Conservation (phyloP, 495 filamentous ascomycete species). For the Penicillium cataractarum region DNA sequence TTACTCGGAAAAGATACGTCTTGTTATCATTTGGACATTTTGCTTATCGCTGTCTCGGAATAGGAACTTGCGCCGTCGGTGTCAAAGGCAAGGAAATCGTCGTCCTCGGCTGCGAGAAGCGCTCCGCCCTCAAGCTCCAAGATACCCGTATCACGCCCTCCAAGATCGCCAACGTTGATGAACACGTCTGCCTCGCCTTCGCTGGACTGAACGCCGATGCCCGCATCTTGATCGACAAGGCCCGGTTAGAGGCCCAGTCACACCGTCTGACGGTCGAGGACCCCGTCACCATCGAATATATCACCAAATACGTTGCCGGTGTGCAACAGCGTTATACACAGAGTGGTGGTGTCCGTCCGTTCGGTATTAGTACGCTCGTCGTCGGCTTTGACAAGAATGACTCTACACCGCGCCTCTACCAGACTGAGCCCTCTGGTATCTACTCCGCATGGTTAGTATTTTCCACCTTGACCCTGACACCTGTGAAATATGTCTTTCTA, state of each 20-base stretch:
- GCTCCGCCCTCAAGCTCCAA: slow-evolving; percentile 98
- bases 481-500: neutral
- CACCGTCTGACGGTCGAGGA: slow-evolving; percentile 98
- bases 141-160: slow-evolving; percentile 98
- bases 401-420: slow-evolving; percentile 83
- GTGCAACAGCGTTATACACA: slow-evolving; percentile 99
- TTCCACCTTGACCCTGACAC: neutral
- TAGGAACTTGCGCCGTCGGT: slow-evolving; percentile 96
- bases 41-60: slow-evolving; percentile 18
- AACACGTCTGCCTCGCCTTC: slow-evolving; percentile 94
- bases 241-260: slow-evolving; percentile 92
- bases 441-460: slow-evolving; percentile 88
- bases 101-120: slow-evolving; percentile 96
- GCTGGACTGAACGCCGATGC: slow-evolving; percentile 97
- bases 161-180: slow-evolving; percentile 93
- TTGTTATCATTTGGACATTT: neutral
- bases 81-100: slow-evolving; percentile 96
- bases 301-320: slow-evolving; percentile 96
- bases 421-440: slow-evolving; percentile 97
- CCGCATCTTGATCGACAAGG: slow-evolving; percentile 95
- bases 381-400: slow-evolving; percentile 96
- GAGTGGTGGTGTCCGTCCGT: slow-evolving; percentile 94
- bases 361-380: slow-evolving; percentile 96
- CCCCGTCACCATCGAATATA: slow-evolving; percentile 96
- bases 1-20: neutral